phyloP scores from a whole-genome alignment of 805 yeast species.

The Yarrowia sp. region DNA sequence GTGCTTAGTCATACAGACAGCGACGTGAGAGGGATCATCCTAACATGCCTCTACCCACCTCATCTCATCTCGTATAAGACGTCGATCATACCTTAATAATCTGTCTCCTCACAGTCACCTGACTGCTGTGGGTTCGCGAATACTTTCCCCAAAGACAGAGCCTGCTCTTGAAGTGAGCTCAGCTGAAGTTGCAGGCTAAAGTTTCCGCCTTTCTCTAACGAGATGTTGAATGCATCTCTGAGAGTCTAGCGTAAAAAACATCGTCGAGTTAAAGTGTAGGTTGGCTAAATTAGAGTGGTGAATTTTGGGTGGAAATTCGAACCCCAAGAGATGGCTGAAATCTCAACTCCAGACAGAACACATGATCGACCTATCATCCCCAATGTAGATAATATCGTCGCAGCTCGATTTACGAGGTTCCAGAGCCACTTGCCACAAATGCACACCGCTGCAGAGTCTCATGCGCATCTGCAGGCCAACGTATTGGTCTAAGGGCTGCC shows the following conservation, averaged over 20 bases:
- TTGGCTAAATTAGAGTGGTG: too few relatives aligned
- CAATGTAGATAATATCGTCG: too few relatives aligned
- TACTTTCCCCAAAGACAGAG: background rate
- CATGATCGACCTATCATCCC: too few relatives aligned
- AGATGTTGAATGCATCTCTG: background rate
- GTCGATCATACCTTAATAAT: background rate
- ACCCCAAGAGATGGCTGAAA: too few relatives aligned
- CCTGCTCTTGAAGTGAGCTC: constrained; percentile 20
- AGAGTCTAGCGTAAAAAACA: constrained; percentile 10
- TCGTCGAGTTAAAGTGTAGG: constrained; percentile 11
- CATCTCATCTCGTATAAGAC: too few relatives aligned
- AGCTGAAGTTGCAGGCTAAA: background rate
- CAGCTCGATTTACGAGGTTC: background rate
- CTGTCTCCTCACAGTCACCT: constrained; percentile 1
- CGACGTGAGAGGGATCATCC: too few relatives aligned
- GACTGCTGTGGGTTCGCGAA: background rate
- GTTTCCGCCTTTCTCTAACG: constrained; percentile 4
- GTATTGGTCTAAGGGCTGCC: constrained; percentile 5
- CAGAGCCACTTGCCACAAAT: constrained; percentile 17
- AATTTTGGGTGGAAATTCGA: too few relatives aligned
- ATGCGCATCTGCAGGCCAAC: constrained; percentile 13
- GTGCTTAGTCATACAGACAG: too few relatives aligned
- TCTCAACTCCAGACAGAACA: too few relatives aligned
- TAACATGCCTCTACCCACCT: too few relatives aligned
- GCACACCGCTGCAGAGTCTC: constrained; percentile 10